phyloP scores from a whole-genome alignment of 768 basidiomycete species.

The Russula earlei region DNA sequence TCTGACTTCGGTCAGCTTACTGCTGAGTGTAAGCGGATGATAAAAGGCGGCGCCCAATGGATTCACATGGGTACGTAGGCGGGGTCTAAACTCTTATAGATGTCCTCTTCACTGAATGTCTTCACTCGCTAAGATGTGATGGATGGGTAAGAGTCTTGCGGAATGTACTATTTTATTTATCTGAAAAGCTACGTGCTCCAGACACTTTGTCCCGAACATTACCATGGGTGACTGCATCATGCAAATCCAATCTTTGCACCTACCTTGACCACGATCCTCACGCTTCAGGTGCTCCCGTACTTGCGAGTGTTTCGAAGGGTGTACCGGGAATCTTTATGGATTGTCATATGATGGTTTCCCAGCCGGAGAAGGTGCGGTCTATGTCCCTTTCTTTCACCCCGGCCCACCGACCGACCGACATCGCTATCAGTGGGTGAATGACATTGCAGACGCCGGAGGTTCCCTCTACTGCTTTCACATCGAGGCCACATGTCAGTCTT shows the following conservation, averaged over 20 bases:
- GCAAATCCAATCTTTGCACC: conserved; percentile 7
- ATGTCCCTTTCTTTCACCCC: background rate
- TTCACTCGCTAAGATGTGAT: conserved; percentile 66
- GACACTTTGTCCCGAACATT: conserved; percentile 98
- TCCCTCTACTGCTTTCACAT: conserved; percentile 94
- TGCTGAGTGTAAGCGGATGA: conserved; percentile 95
- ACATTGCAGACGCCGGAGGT: conserved; percentile 93
- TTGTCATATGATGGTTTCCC: conserved; percentile 99
- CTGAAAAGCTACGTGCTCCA: conserved; percentile 26
- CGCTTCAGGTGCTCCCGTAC: conserved; percentile 69
- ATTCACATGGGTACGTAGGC: conserved; percentile 82
- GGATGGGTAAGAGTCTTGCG: conserved; percentile 64
- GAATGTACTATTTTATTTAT: background rate
- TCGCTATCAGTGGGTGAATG: conserved; percentile 79
- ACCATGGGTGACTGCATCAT: conserved; percentile 66
- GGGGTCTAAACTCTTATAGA: background rate
- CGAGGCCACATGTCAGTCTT: conserved; percentile 76
- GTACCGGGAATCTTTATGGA: conserved; percentile 98
- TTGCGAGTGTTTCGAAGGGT: conserved; percentile 74
- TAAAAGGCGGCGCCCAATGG: conserved; percentile 92
- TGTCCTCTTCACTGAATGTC: background rate
- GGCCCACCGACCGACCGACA: background rate
- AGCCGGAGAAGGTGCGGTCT: conserved; percentile 70
- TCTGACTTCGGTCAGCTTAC: conserved; percentile 94
- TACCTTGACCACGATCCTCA: background rate